Conservation (phyloP, 192 early-diverging fungal species). For the Coemansia sp. region DNA sequence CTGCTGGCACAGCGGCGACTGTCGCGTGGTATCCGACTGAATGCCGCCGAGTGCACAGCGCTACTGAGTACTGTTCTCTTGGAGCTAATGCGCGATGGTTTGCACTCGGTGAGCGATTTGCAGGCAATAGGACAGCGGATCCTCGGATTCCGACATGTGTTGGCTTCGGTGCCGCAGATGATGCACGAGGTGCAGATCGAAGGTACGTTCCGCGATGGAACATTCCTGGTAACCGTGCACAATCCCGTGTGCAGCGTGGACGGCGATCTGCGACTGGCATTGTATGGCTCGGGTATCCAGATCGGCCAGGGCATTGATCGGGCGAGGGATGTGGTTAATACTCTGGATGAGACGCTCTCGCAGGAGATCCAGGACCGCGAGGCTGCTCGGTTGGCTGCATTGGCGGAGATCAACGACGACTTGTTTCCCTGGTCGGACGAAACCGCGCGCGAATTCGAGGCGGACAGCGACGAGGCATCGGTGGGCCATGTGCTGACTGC, state of each 20-base stretch:
- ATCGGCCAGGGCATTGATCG: slow-evolving; percentile 56
- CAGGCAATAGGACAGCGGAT: slow-evolving; percentile 85
- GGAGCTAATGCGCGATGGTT: slow-evolving; percentile 89
- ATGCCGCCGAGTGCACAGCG: slow-evolving; percentile 81
- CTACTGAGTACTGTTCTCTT: slow-evolving; percentile 83
- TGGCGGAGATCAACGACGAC: slow-evolving; percentile 26
- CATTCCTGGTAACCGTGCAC: slow-evolving; percentile 91
- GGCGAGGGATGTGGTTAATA: slow-evolving; percentile 8
- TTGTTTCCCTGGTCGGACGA: slow-evolving; percentile 50
- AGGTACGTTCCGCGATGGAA: slow-evolving; percentile 90
- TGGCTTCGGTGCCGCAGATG: slow-evolving; percentile 62
- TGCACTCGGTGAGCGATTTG: slow-evolving; percentile 78
- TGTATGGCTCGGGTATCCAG: slow-evolving; percentile 84
- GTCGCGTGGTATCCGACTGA: slow-evolving; percentile 83
- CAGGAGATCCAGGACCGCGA: slow-evolving; percentile 3
- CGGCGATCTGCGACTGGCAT: slow-evolving; percentile 77
- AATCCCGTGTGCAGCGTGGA: slow-evolving; percentile 81
- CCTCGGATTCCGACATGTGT: slow-evolving; percentile 82
- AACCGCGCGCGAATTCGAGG: slow-evolving; percentile 24
- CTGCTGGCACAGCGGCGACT: slow-evolving; percentile 85
- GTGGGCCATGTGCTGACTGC: slow-evolving; percentile 69
- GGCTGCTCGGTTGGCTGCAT: neutral
- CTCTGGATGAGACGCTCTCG: slow-evolving; percentile 6
- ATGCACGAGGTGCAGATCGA: slow-evolving; percentile 86
- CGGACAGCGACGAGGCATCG: slow-evolving; percentile 41